Evolutionary conservation across 148 eudicot species (phyloP), one percentile per base, ranked within the genome.

Genomic region (Diospyros lotus): DNA sequence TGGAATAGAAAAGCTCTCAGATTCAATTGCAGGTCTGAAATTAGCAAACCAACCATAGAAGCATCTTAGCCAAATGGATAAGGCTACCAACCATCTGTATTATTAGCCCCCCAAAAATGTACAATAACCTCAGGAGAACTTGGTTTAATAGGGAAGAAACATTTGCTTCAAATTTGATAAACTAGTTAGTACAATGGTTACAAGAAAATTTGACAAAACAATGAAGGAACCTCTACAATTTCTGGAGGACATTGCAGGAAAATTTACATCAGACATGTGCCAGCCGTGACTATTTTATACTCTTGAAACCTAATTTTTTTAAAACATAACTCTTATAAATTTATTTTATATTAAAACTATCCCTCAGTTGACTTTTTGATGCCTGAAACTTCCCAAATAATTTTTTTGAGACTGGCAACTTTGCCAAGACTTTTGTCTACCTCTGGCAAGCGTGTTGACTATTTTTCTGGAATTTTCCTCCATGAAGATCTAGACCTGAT

Each of bases 1-100:
- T 96, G 80, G 68, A 83, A 58, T 44, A 54, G 15, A 80, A 66
- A 48, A 70, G n/a, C 13, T 39, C 45, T 3, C 1, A 46, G 39
- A 44, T 60, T 80, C 55, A 66, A 65, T 66, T 44, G 64, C 43
- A 62, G 14, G 7, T 70, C 58, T 61, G 13, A 41, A 73, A 66
- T 51, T 68, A 48, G 8, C 8, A 48, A 48, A 48, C 14, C 73
- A 58, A 64, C 45, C 14, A n/a, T 56, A 18, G 28, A 56, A 38
- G 56, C 13, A 64, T 42, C 52, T 12, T 1, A 17, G 9, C 7
- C 10, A 28, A 18, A 18, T 11, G 6, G 71, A 42, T 50, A 56
- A 45, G 10, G 46, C 45, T 65, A 14, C 45, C 68, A 3, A 11
- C 10, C 55, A 67, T 28, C 15, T 54, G 5, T 50, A 28, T 50